Base-by-base conservation (phyloP, 805 yeast species). In the Candida sithepensis region DNA sequence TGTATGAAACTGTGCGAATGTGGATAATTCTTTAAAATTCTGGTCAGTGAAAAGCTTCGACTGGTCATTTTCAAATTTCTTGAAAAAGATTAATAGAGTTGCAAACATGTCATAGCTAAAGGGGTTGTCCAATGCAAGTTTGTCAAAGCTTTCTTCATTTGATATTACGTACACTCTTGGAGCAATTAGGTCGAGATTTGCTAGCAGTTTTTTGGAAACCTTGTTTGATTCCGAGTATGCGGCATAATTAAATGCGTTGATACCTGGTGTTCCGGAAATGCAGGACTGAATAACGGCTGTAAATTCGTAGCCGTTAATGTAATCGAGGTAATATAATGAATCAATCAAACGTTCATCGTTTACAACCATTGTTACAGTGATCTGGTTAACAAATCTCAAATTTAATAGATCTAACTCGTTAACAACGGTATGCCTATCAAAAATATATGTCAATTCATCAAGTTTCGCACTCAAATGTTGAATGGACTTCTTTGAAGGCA, bases 221-320 rank as follows among this genome's bases (percentile, higher is more conserved):
- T 5, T 30, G 13, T 9, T 30, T 30, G 34, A 30, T 12, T 9
- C 14, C 14, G 16, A 7, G 16, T 14, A 30, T 14, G 5, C 16
- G 14, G 13, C 4, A 14, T 30, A 30, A 30, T 14, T 14, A n/a
- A 30, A 30, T 5, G 5, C 16, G 16, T 14, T 30, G 14, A 12
- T 9, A 16, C 33, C 14, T 23, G 33, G 28, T 41, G 44, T 16
- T 39, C 28, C 3, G 18, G 22, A 12, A 30, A 30, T 30, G 34
- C 51, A 48, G 12, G 47, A 44, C 33, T 50, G 55, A 23, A 51
- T 42, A 4, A 46, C 41, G 5, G 52, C 33, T 23, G 55, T 45
- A 32, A 51, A 44, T 14, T 33, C 36, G 24, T 45, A 38, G n/a
- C 19, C 26, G n/a, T 46, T 40, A 41, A 48, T 45, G 21, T 44